Evolutionary conservation across 441 rosid genomes (phyloP).

Genomic region (Euphorbia celastroides): DNA sequence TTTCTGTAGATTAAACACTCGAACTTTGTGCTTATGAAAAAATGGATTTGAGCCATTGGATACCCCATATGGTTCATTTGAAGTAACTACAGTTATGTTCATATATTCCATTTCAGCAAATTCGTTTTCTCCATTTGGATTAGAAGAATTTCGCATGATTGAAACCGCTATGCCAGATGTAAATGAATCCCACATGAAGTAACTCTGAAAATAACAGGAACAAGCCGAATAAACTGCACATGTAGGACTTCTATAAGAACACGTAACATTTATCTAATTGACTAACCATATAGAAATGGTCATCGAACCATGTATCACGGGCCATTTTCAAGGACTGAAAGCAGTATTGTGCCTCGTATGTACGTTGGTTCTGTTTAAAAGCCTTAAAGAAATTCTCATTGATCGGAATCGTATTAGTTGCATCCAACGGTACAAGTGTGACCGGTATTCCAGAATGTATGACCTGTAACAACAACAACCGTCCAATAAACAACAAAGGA

Average conservation of each 20-base stretch:
- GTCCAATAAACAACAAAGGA: too few species aligned
- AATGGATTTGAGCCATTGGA: slow-evolving; percentile 76
- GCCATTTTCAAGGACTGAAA: slow-evolving; percentile 67
- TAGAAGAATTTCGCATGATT: slow-evolving; percentile 55
- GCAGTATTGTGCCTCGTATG: slow-evolving; percentile 77
- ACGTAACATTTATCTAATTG: too few species aligned
- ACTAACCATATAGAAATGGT: slow-evolving; percentile 50
- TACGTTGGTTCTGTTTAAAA: slow-evolving; percentile 50
- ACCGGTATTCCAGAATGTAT: slow-evolving; percentile 80
- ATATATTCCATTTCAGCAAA: slow-evolving; percentile 84
- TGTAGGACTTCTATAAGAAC: too few species aligned
- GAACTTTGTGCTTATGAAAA: slow-evolving; percentile 44
- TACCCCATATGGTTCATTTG: slow-evolving; percentile 65
- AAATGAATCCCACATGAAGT: slow-evolving; percentile 93
- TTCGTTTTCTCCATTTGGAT: slow-evolving; percentile 48
- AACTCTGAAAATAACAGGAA: slow-evolving; percentile 39
- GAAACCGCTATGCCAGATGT: slow-evolving; percentile 70
- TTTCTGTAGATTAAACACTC: slow-evolving; percentile 45
- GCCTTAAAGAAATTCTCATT: slow-evolving; percentile 45
- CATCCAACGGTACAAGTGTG: slow-evolving; percentile 83
- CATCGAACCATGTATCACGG: slow-evolving; percentile 62
- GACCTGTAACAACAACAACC: too few species aligned
- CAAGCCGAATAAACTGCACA: too few species aligned
- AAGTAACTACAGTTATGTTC: slow-evolving; percentile 77
- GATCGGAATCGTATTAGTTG: slow-evolving; percentile 76